Percentiles rank a stretch among this genome's conserved stretches.
These are phyloP conservation scores for Aureobasidium sp. DNA, from an alignment of 2,329 filamentous ascomycete genomes.

Conservation along the genomic window DNA sequence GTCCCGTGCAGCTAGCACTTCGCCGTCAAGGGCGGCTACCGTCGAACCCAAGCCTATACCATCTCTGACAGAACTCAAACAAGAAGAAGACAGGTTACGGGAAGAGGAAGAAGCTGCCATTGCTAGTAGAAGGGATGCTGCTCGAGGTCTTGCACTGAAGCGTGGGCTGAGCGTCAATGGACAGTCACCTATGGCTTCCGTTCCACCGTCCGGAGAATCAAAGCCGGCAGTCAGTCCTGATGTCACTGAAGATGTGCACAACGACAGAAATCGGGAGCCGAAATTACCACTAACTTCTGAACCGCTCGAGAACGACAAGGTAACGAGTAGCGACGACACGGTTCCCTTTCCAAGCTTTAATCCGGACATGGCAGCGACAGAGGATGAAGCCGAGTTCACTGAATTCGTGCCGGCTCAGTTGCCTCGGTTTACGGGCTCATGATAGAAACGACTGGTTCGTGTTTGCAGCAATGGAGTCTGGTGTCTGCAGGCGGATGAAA, in stretches of 20 bases:
- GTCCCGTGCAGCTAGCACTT: conserved; percentile 5
- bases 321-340: conserved; percentile 1
- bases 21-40: neutral
- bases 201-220: neutral
- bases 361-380: neutral
- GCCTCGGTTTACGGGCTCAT: conserved; percentile 7
- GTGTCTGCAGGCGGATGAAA: neutral
- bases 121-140: conserved; percentile 44
- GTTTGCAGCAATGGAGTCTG: neutral
- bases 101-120: conserved; percentile 49
- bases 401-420: conserved; percentile 11
- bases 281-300: neutral
- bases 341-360: conserved; percentile 10
- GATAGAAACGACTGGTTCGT: neutral
- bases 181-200: neutral
- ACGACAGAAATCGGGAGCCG: neutral
- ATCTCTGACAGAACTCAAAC: conserved; percentile 46
- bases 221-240: neutral
- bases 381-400: neutral
- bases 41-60: conserved; percentile 26
- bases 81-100: conserved; percentile 47
- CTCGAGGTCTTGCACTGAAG: conserved; percentile 45
- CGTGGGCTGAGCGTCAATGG: conserved; percentile 38
- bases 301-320: neutral
- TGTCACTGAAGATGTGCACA: neutral